Evolutionary conservation across 345 rosid species (phyloP), one percentile per base, ranked within the genome.

Genomic region (Eucalyptus tenuipes): DNA sequence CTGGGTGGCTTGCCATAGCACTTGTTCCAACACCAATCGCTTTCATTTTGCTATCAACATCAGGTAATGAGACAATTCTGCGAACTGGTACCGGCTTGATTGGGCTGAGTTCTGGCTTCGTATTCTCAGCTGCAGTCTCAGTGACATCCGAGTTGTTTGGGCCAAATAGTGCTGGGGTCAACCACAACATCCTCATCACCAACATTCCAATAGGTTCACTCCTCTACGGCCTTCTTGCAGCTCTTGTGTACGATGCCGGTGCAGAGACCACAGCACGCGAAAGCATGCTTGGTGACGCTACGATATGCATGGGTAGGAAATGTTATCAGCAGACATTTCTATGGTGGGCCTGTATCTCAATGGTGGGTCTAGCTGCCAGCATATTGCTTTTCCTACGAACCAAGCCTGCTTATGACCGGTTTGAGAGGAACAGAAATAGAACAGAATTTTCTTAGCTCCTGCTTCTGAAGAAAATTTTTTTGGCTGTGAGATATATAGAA

Each of bases 131-230:
- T 7, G 97, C 99, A 1, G 98, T 97, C 13, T 95, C 98, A 22
- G 91, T 97, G 88, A 97, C 99, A 16, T 95, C 98, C 2, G 99
- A 97, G 88, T 96, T 97, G 47, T 97, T 97, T 64, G 98, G 99
- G 50, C 95, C 95, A 8, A 94, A 95, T 82, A 97, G 95, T 45
- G 94, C 89, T 10, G 94, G 97, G n/a, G 94, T 97, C 86, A 96
- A 97, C 93, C 98, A 96, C 91, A 97, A 97, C 94, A 95, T 97
- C 87, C 97, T 97, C 89, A 95, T 95, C 81, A 97, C 98, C 88
- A 97, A 97, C 93, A 95, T 97, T 87, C 99, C 98, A 5, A 87
- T 97, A n/a, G 98, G 99, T 81, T 97, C 99, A 1, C 92, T 96
- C 81, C 86, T 97, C 44, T 97, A 95, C 12, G 98, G 98, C 61